Percentiles rank a stretch among this genome's conserved stretches.
Conservation (phyloP, 305 asterid species). For the Caryopteris hybrid region DNA sequence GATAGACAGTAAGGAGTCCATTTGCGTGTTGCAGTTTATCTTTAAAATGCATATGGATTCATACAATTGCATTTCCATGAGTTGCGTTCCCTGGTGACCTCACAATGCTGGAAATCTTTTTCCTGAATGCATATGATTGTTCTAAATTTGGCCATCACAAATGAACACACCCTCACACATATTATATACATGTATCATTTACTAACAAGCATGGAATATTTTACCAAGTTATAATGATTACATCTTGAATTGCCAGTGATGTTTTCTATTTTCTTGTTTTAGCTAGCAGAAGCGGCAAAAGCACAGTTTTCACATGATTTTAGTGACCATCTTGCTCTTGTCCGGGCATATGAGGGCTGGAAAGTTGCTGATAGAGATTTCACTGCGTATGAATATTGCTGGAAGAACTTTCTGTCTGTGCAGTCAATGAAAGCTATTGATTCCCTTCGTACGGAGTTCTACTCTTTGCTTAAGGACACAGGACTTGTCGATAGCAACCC, state of each 20-base stretch:
- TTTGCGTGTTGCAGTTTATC: constrained; percentile 1
- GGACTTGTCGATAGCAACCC: constrained; percentile 91
- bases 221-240: not conserved
- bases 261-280: constrained; percentile 17
- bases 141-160: not conserved
- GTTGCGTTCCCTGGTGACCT: not conserved
- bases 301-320: constrained; percentile 79
- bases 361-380: constrained; percentile 73
- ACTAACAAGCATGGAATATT: not conserved
- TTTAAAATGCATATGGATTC: not conserved
- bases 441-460: constrained; percentile 82
- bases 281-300: constrained; percentile 98
- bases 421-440: constrained; percentile 93
- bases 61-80: not conserved
- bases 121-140: not conserved
- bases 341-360: constrained; percentile 92
- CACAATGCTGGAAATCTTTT: not conserved
- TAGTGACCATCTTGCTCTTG: constrained; percentile 92
- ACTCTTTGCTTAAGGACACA: constrained; percentile 71
- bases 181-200: not conserved
- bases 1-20: not conserved
- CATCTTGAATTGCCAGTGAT: constrained; percentile 8
- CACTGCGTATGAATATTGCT: constrained; percentile 75
- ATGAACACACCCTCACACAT: not conserved
- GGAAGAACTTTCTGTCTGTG: constrained; percentile 86